Conservation (phyloP, 1,284 basidiomycete genomes). For the Microstroma glucosiphilum region DNA sequence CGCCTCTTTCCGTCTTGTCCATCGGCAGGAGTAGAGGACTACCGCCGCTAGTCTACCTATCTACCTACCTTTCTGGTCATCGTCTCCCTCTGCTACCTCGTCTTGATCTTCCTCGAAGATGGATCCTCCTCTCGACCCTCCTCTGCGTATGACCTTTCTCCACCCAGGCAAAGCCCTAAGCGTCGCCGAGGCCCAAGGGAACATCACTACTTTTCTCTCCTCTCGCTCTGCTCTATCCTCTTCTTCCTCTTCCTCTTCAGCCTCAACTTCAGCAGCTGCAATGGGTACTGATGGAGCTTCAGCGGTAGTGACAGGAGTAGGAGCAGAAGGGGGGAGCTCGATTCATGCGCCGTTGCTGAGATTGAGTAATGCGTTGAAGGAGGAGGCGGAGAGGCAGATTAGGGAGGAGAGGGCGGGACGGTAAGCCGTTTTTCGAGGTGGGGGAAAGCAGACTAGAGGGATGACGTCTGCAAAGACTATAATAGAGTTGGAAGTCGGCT, state of each 20-base stretch:
- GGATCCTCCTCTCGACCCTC: constrained; percentile 2
- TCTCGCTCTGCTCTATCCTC: background rate
- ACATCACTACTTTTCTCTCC: constrained; percentile 2
- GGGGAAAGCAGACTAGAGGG: no score
- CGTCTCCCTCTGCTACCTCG: no score
- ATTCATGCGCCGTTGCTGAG: background rate
- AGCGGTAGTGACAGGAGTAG: background rate
- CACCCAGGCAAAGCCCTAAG: background rate
- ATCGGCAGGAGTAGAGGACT: no score
- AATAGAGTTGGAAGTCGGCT: no score
- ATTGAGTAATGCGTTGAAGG: constrained; percentile 2
- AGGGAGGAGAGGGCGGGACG: no score
- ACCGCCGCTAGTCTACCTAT: no score
- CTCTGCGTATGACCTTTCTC: constrained; percentile 4
- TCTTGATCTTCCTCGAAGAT: background rate
- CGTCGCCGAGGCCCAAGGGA: background rate
- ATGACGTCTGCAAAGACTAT: no score
- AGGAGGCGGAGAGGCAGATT: background rate
- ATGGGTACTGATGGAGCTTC: background rate
- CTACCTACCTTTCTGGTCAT: no score
- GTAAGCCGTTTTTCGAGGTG: no score
- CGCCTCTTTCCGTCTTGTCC: no score
- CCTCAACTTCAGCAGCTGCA: no score
- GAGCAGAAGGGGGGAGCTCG: background rate
- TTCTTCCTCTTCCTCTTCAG: background rate